A percentile compares a stretch with the other conserved stretches of the same genome.
Conservation (phyloP, 177 flowering plant genomes). For the Vitis hybrid region DNA sequence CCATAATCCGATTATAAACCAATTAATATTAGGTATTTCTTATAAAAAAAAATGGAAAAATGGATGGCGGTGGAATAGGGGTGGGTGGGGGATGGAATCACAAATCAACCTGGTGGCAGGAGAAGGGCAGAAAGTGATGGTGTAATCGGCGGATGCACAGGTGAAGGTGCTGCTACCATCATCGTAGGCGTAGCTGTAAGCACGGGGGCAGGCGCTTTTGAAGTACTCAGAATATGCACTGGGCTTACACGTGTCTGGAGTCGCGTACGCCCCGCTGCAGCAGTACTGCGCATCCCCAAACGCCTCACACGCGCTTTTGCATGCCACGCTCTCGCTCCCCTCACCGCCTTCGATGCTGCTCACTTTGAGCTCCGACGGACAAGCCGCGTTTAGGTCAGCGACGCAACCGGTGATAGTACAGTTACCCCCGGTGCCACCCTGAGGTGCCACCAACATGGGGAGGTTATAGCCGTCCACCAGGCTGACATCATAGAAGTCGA, state of each 20-base stretch:
- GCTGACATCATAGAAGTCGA: constrained; percentile 81
- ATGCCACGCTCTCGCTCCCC: constrained; percentile 50
- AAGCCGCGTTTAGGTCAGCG: constrained; percentile 53
- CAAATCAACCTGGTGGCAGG: constrained; percentile 44
- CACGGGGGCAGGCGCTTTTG: constrained; percentile 73
- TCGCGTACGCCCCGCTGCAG: constrained; percentile 66
- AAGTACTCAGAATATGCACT: constrained; percentile 55
- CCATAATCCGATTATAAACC: background rate
- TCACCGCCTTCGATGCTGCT: constrained; percentile 10
- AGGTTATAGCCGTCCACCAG: constrained; percentile 82
- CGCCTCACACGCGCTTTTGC: constrained; percentile 88
- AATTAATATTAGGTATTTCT: background rate
- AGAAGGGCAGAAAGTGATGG: constrained; percentile 73
- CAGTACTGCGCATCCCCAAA: constrained; percentile 71
- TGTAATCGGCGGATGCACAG: constrained; percentile 64
- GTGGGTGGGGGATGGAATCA: background rate
- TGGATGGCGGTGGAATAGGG: background rate
- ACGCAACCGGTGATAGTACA: constrained; percentile 66
- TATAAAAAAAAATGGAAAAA: background rate
- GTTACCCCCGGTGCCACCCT: constrained; percentile 50
- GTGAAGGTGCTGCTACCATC: constrained; percentile 83
- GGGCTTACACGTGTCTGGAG: constrained; percentile 70
- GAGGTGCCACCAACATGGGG: constrained; percentile 55
- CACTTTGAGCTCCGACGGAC: constrained; percentile 63
- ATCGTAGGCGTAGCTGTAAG: constrained; percentile 93